phyloP scores from a whole-genome alignment of 2,329 filamentous ascomycete genomes.

The Microsporum audouinii region DNA sequence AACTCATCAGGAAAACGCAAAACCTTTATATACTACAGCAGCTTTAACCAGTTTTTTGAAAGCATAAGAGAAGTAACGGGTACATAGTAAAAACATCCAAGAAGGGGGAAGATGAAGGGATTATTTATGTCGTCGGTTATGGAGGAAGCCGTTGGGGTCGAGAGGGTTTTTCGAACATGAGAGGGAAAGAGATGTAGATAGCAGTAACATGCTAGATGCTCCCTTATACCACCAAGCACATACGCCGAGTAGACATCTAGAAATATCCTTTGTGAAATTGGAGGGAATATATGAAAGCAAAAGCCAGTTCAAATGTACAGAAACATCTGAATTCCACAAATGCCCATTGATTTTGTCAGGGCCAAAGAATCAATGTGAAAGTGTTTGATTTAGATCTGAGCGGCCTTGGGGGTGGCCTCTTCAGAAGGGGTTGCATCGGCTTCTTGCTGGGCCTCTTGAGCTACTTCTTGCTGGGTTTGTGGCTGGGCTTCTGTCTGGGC shows the following conservation, averaged over 20 bases:
- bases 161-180: neutral
- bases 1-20: neutral
- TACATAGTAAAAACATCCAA: neutral
- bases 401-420: neutral
- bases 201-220: neutral
- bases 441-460: neutral
- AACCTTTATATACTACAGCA: slow-evolving; percentile 3
- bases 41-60: neutral
- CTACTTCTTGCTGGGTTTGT: neutral
- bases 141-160: neutral
- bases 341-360: neutral
- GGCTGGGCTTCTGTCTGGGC: neutral
- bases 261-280: neutral
- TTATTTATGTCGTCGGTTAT: neutral
- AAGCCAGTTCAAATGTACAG: neutral
- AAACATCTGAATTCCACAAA: neutral
- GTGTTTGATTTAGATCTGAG: neutral
- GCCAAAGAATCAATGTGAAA: neutral
- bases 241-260: neutral
- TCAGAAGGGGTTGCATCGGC: neutral
- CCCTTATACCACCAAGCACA: neutral
- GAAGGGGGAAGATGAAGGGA: neutral
- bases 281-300: neutral
- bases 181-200: neutral
- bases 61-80: neutral